Evolutionary conservation across 2,329 filamentous ascomycete species (phyloP), one percentile per base, ranked within the genome.

Genomic region (Gyromitra esculenta): DNA sequence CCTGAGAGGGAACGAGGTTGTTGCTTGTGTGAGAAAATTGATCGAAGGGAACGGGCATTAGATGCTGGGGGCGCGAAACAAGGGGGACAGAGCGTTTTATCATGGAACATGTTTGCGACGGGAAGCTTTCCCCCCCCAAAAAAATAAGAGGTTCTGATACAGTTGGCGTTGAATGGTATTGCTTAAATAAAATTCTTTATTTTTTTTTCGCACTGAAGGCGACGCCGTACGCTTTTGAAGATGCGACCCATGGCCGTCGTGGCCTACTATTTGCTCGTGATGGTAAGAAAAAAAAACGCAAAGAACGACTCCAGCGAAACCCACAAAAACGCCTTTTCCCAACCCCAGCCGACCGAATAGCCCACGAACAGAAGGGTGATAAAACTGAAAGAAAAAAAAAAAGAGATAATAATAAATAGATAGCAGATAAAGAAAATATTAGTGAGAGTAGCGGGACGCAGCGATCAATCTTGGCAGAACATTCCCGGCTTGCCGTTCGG

Each of bases 31-130:
- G 69, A 89, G 90, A 80, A 90, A 89, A 84, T 86, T 98, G 84
- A 91, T 98, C 81, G 93, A 97, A 84, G 87, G 96, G 81, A 94
- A 98, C 85, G 96, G 96, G 0, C 84, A 59, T 6, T 77, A 39
- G 65, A 7, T 11, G 39, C 18, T 9, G 31, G 31, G 11, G n/a
- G 57, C 15, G 52, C 13, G 18, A 67, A 35, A 64, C 18, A 37
- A 41, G n/a, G n/a, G 35, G 35, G 31, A 13, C 21, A n/a, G n/a
- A 9, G 21, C 21, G n/a, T 66, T 25, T 50, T 50, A 39, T 18
- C 13, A 52, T n/a, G 6, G 62, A 50, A 50, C 21, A 50, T 50
- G n/a, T 39, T 54, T 7, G 45, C 31, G 18, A 54, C 18, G 21
- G 31, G 25, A 7, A 15, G 31, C 13, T 59, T 5, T 21, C 5